These are phyloP conservation scores for Elongisporangium senticosum DNA, from an alignment of 352 stramenopile genomes.

Conservation along the genomic window DNA sequence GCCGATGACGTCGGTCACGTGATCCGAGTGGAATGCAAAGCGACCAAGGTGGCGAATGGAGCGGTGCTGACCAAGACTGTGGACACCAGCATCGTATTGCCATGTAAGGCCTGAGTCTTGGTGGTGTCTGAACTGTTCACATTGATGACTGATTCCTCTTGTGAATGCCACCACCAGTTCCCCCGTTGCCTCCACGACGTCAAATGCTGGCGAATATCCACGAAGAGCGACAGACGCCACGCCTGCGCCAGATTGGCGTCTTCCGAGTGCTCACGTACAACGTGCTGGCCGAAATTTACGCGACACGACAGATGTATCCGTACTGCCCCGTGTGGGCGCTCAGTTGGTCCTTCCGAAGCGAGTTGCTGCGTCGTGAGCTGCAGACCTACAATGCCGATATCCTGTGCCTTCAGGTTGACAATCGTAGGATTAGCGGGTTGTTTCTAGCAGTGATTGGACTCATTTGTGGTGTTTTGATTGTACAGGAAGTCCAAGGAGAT, in stretches of 20 bases:
- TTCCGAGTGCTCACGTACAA: slow-evolving; percentile 90
- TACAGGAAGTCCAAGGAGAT: slow-evolving; percentile 97
- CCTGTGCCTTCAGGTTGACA: slow-evolving; percentile 89
- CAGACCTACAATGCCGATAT: slow-evolving; percentile 93
- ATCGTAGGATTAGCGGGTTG: not conserved
- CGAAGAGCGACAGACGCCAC: slow-evolving; percentile 66
- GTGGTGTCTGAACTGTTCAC: not conserved
- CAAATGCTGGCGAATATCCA: slow-evolving; percentile 83
- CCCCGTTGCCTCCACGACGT: slow-evolving; percentile 60
- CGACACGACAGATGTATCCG: slow-evolving; percentile 91
- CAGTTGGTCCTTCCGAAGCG: slow-evolving; percentile 94
- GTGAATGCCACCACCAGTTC: slow-evolving; percentile 33
- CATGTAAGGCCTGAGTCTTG: slow-evolving; percentile 45
- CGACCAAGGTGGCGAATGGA: slow-evolving; percentile 44
- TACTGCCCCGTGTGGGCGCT: slow-evolving; percentile 97
- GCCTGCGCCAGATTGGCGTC: slow-evolving; percentile 68
- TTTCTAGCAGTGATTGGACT: slow-evolving; percentile 4
- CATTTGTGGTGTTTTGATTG: slow-evolving; percentile 1
- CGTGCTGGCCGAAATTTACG: slow-evolving; percentile 89
- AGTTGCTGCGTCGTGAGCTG: slow-evolving; percentile 89
- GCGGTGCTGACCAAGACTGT: slow-evolving; percentile 64
- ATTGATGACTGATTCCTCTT: slow-evolving; percentile 12
- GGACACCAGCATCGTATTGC: slow-evolving; percentile 82
- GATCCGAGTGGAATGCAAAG: slow-evolving; percentile 75
- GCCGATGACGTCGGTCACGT: slow-evolving; percentile 69